phyloP scores from a whole-genome alignment of 148 eudicot genomes.

The Silene latifolia region DNA sequence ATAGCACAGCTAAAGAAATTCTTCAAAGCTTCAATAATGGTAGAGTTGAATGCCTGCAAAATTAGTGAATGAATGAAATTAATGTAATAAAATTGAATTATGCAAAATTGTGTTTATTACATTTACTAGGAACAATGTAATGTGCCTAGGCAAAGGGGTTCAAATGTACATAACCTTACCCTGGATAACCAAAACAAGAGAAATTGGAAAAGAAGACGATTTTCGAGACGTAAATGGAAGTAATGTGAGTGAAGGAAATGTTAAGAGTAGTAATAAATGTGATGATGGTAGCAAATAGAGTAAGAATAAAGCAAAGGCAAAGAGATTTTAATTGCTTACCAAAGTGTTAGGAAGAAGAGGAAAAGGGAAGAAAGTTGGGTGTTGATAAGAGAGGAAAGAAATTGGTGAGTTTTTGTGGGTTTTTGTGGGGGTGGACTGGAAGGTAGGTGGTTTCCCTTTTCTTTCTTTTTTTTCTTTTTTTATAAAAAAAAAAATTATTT shows the following conservation, averaged over 20 bases:
- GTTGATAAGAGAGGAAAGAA: conserved; percentile 11
- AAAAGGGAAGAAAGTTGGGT: background rate
- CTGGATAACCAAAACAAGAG: too few species aligned
- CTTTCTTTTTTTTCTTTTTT: background rate
- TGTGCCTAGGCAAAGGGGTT: background rate
- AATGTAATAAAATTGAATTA: too few species aligned
- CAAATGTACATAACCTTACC: conserved; percentile 9
- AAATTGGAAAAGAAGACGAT: background rate
- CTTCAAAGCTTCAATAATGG: background rate
- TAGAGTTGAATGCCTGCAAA: background rate
- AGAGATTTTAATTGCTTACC: conserved; percentile 1
- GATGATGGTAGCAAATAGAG: conserved; percentile 1
- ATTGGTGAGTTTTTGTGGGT: conserved; percentile 14
- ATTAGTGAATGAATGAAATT: background rate
- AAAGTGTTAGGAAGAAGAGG: background rate
- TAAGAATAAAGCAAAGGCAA: conserved; percentile 14
- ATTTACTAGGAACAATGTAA: too few species aligned
- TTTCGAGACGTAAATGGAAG: background rate
- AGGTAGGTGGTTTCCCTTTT: conserved; percentile 23
- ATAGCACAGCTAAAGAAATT: too few species aligned
- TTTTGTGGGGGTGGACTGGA: conserved; percentile 29
- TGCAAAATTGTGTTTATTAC: too few species aligned
- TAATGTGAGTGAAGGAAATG: background rate
- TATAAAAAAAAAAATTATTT: background rate
- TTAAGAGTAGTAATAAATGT: background rate